Evolutionary conservation across 306 rosid genomes (phyloP).

Genomic region (Malus sieversii): DNA sequence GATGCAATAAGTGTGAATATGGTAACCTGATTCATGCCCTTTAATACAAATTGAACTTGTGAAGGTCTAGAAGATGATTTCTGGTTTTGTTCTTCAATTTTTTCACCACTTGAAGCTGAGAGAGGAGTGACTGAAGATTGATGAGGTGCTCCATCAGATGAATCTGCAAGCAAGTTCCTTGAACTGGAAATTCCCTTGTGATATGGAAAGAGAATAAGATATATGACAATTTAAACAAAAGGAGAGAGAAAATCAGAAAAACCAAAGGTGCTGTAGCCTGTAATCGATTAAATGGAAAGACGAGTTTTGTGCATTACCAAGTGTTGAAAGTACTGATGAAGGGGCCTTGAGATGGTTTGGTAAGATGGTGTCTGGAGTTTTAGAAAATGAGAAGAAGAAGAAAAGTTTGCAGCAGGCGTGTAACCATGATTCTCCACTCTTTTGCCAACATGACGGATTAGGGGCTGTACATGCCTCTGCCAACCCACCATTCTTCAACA

Average conservation of each 20-base stretch:
- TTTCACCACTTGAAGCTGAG: conserved; percentile 38
- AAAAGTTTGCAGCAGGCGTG: conserved; percentile 5
- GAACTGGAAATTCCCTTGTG: conserved; percentile 72
- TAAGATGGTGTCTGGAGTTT: conserved; percentile 32
- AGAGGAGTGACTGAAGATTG: conserved; percentile 57
- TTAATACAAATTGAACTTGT: conserved; percentile 64
- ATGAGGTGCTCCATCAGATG: conserved; percentile 30
- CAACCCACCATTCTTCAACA: neutral
- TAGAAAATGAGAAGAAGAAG: conserved; percentile 29
- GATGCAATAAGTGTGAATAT: neutral
- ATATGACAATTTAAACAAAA: neutral
- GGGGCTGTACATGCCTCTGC: neutral
- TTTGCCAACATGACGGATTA: neutral
- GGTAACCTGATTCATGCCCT: conserved; percentile 69
- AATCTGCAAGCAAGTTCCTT: conserved; percentile 33
- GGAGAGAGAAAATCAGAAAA: neutral
- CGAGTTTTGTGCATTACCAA: conserved; percentile 29
- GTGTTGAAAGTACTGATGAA: conserved; percentile 39
- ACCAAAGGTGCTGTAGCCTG: too few species aligned
- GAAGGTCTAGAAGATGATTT: conserved; percentile 39
- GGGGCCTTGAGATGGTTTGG: conserved; percentile 42
- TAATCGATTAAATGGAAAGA: too few species aligned
- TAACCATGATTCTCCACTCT: neutral
- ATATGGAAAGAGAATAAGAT: neutral
- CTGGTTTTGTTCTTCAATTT: conserved; percentile 42